Conservation (phyloP, 2,329 filamentous ascomycete genomes). For the Aspergillus sp. region DNA sequence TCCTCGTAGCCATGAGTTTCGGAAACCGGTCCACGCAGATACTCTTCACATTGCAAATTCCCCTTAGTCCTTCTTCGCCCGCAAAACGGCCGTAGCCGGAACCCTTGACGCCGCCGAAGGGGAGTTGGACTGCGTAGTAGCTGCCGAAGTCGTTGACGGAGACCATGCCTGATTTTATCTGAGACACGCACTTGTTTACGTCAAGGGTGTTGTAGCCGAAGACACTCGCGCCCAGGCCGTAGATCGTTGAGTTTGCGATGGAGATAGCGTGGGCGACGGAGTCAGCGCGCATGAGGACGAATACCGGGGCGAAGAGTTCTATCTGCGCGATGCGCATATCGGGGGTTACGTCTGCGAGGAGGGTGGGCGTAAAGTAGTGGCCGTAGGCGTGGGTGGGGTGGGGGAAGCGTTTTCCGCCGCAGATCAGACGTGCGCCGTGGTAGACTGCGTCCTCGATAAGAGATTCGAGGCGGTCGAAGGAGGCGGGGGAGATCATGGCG, state of each 20-base stretch:
- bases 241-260: conserved; percentile 76
- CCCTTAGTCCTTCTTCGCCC: conserved; percentile 77
- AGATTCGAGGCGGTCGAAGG: conserved; percentile 67
- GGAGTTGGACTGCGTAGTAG: conserved; percentile 88
- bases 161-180: conserved; percentile 80
- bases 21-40: conserved; percentile 69
- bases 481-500: conserved; percentile 75
- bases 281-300: conserved; percentile 70
- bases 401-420: conserved; percentile 63
- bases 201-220: conserved; percentile 65
- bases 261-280: conserved; percentile 61
- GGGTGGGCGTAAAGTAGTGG: conserved; percentile 87
- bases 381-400: conserved; percentile 71
- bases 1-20: conserved; percentile 58
- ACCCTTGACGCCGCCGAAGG: conserved; percentile 85
- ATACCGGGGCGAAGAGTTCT: conserved; percentile 89
- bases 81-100: conserved; percentile 92
- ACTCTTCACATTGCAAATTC: conserved; percentile 80
- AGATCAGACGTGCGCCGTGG: conserved; percentile 72
- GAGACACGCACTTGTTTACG: conserved; percentile 58
- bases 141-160: conserved; percentile 92
- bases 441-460: conserved; percentile 71
- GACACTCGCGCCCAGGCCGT: conserved; percentile 81
- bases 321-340: conserved; percentile 81
- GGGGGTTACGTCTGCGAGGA: conserved; percentile 81